Evolutionary conservation across 768 basidiomycete species (phyloP), one percentile per base, ranked within the genome.

Genomic region (Mycena vulgaris): DNA sequence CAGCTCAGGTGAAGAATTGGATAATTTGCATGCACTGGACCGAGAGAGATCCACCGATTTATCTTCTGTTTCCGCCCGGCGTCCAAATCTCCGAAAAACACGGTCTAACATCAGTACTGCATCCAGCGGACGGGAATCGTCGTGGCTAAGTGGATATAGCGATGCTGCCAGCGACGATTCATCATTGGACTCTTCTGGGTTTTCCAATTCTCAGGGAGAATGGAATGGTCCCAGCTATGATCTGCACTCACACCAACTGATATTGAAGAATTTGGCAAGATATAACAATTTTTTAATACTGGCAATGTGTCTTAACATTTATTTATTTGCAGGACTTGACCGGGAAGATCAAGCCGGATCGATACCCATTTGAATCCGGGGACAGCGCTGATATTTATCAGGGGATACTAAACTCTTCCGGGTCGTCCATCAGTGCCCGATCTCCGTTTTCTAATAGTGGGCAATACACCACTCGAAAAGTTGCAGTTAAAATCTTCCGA

Each of bases 301-400:
- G 14, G 9, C 10, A n/a, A n/a, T 4, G n/a, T 7, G 16, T 1
- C 40, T 42, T 5, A 55, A 39, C 21, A 19, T 28, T 21, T n/a
- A n/a, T 10, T 31, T 3, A 17, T 25, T n/a, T 27, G 4, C 6
- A 69, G 68, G 49, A 63, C 40, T 58, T 64, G 33, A 64, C 61
- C 14, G 62, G 53, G 4, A 27, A 51, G 28, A 39, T 69, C 21
- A 49, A 69, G 11, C 28, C 58, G 47, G 68, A 64, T 16, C 27
- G 7, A 63, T 69, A 69, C 27, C 68, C 68, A 21, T 51, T 53
- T 40, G 62, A 64, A 40, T 63, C 56, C 8, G 68, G 68, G 25
- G 35, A 47, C 23, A n/a, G 27, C 23, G 62, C 68, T 37, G 68
- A 69, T 25, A 64, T 69, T 39, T 69, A 69, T 58, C 28, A 40